Conservation (phyloP, 352 stramenopile species). For the Phytophthora constricta region DNA sequence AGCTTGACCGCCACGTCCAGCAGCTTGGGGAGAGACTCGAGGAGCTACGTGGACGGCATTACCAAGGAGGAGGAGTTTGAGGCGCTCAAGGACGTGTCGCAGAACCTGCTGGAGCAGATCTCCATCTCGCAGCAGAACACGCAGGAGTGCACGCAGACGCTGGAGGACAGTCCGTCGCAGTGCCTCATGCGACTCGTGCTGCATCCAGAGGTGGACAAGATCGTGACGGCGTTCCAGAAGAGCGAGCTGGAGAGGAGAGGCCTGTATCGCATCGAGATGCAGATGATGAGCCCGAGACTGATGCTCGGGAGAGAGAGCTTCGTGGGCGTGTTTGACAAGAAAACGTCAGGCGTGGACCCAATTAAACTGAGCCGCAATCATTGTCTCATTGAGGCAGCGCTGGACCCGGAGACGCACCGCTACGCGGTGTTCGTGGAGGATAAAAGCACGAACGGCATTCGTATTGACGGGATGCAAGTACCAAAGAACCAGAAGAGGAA, state of each 20-base stretch:
- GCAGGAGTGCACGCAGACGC: slow-evolving; percentile 74
- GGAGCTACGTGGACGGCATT: neutral
- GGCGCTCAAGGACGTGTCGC: slow-evolving; percentile 51
- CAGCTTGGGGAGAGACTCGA: slow-evolving; percentile 22
- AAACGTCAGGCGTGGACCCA: slow-evolving; percentile 60
- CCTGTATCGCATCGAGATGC: slow-evolving; percentile 69
- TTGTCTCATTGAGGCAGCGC: slow-evolving; percentile 61
- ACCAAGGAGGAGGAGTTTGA: slow-evolving; percentile 39
- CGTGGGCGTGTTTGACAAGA: slow-evolving; percentile 59
- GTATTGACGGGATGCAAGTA: slow-evolving; percentile 64
- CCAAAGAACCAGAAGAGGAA: slow-evolving; percentile 56
- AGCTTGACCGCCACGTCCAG: slow-evolving; percentile 12
- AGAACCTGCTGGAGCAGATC: slow-evolving; percentile 70
- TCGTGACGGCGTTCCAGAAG: slow-evolving; percentile 64
- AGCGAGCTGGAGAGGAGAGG: slow-evolving; percentile 53
- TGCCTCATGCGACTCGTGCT: slow-evolving; percentile 69
- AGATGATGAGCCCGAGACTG: slow-evolving; percentile 51
- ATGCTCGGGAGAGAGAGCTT: slow-evolving; percentile 68
- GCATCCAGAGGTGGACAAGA: slow-evolving; percentile 69
- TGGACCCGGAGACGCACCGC: slow-evolving; percentile 49
- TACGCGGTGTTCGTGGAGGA: slow-evolving; percentile 70
- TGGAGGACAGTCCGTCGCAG: slow-evolving; percentile 65
- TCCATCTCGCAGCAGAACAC: slow-evolving; percentile 82
- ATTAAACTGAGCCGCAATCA: slow-evolving; percentile 72
- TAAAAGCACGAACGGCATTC: slow-evolving; percentile 75